Percentiles rank a stretch among this genome's conserved stretches.
phyloP scores from a whole-genome alignment of 179 eudicot genomes.

The Spinacia oleracea region DNA sequence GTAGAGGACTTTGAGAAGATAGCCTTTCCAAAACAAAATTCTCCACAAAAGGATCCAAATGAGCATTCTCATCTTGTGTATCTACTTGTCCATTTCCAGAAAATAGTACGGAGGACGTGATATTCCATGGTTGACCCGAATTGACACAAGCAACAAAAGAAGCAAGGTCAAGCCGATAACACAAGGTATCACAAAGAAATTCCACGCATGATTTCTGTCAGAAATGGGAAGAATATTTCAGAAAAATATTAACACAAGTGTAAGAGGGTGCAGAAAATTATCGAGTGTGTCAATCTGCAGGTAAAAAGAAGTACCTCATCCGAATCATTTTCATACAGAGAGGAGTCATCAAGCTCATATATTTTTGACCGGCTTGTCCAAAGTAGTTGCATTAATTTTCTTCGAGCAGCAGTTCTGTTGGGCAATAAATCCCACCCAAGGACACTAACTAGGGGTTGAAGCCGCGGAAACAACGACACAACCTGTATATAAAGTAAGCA shows the following conservation, averaged over 20 bases:
- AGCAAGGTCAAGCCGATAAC: conserved; percentile 95
- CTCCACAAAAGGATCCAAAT: conserved; percentile 87
- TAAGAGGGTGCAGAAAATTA: background rate
- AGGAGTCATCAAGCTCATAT: conserved; percentile 66
- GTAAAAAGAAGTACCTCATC: conserved; percentile 58
- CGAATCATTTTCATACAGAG: conserved; percentile 60
- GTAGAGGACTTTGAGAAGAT: conserved; percentile 83
- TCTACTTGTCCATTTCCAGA: conserved; percentile 61
- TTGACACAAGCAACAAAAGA: conserved; percentile 90
- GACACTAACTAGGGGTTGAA: conserved; percentile 92
- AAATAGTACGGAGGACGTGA: conserved; percentile 64
- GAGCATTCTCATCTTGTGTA: conserved; percentile 41
- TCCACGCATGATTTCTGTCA: conserved; percentile 81
- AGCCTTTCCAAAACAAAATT: conserved; percentile 94
- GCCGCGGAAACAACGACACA: conserved; percentile 78
- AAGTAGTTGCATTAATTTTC: conserved; percentile 78
- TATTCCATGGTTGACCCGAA: conserved; percentile 88
- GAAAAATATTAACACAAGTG: conserved; percentile 7
- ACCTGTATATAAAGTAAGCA: conserved; percentile 47
- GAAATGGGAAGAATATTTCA: conserved; percentile 17
- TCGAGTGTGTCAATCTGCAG: background rate
- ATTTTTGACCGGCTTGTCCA: conserved; percentile 91
- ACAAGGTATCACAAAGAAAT: conserved; percentile 85
- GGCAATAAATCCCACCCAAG: conserved; percentile 98
- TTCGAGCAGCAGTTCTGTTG: conserved; percentile 72